Base-by-base conservation (phyloP, 2,329 filamentous ascomycete species). In the Penicillium sp. region DNA sequence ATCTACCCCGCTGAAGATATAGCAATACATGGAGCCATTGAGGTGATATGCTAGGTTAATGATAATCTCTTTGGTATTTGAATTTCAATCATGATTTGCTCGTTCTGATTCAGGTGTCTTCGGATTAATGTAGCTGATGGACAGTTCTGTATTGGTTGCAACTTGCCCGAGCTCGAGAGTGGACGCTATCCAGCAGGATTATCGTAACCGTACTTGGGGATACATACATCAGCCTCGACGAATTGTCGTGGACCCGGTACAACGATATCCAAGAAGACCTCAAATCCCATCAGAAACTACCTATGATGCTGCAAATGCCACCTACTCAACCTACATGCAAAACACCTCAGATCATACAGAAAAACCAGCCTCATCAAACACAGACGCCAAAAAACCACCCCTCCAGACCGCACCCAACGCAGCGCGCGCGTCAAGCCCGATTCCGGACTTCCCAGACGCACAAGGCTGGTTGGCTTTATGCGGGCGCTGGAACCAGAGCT, bases 271-370 rank as follows among this genome's bases (percentile, higher is more conserved):
- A 25, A 25, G 22, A 25, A 25, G 22, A 25, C 22, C 22, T 25
- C 22, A 25, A 25, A 2, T 4, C 22, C 22, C 22, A n/a, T 4
- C 22, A 25, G 2, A 25, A n/a, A n/a, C n/a, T 4, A 25, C 3
- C 45, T 34, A 7, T 12, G 10, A 31, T 28, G 31, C 5, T 31
- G 4, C 45, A 48, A 34, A 25, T 7, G 5, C 14, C 25, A 25
- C 43, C 20, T 8, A 14, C 22, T 31, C 22, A 15, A 17, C 11
- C 28, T 35, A 49, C 28, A 14, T 35, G 54, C 39, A 39, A 57
- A 55, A 12, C 54, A 17, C 7, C 41, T 55, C 22, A 58, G 42
- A 54, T 56, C 52, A 49, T 56, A 56, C 7, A 51, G 59, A 28
- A 55, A 58, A n/a, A 55, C 52, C n/a, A n/a, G n/a, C n/a, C n/a